Base-by-base conservation (phyloP, 345 rosid species). In the Geranium rotundifolium region DNA sequence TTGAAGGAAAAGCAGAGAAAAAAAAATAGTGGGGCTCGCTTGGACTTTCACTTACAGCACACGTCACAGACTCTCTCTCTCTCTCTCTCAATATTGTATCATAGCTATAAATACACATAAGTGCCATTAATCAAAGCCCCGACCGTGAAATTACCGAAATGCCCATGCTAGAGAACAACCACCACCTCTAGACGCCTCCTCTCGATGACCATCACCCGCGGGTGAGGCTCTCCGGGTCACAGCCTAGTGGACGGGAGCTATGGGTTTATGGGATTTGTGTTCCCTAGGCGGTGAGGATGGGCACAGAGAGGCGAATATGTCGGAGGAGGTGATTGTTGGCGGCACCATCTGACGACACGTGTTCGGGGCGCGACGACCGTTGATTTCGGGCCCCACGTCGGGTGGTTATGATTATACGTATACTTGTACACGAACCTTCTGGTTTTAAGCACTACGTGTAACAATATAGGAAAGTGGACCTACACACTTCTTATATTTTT, bases 31-130 rank as follows among this genome's bases (percentile, higher is more conserved):
- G 57, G 73, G 63, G 67, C 57, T 57, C 15, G 14, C 50, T 66
- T 46, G 63, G 52, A 71, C 60, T 71, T 80, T 82, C 81, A 86
- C 97, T 88, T 91, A 65, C 84, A 65, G 81, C 85, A 66, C 87
- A 91, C 93, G 97, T 80, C 79, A 91, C 57, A 61, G 73, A 60
- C 59, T 39, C 20, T n/a, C 46, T 41, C 60, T 57, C 66, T 20
- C 66, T 54, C 17, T n/a, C n/a, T 56, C 27, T 56, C 30, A 4
- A 12, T 57, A 12, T 57, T 15, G 17, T 57, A 2, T 20, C 30
- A 3, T 19, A 19, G 3, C 27, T 20, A 57, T 10, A 9, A 20
- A 57, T 57, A 57, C 14, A 9, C 52, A 46, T 46, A 46, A 55
- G 27, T 17, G 20, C 1, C 19, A 55, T 55, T 55, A 19, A n/a